Base-by-base conservation (phyloP, 768 basidiomycete species). In the Leccinum sublutescens region DNA sequence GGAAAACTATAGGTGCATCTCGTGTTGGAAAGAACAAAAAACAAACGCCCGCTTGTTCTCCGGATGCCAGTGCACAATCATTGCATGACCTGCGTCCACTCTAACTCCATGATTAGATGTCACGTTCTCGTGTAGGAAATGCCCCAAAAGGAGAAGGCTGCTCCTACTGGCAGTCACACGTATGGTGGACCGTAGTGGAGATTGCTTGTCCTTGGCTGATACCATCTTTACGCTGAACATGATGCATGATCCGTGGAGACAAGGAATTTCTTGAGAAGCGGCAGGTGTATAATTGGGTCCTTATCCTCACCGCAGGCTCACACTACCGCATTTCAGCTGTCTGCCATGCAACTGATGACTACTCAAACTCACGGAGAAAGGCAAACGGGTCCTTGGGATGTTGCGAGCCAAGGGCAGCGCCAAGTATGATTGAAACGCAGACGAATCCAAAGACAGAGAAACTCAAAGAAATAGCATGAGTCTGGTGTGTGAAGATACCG, bases 51-150 rank as follows among this genome's bases (percentile, higher is more conserved):
- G 19, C 14, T 36, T 55, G 45, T 55, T 55, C 17, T 34, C 54
- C 50, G 17, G 43, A 47, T 27, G 23, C 48, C 29, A 38, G 8
- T 27, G 50, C 5, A 33, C 31, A 33, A 40, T 7, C n/a, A 27
- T 38, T 21, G 5, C 25, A 19, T 27, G 48, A 11, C 11, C 2
- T n/a, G 38, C 43, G 36, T 36, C 69, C 68, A 29, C 67, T 61
- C 59, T 66, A 69, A 66, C 62, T 29, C 67, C 68, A 60, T 10
- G 33, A 5, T 5, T 38, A 38, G 8, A 17, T 23, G 29, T 27
- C 34, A 34, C 34, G 34, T 14, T 34, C 48, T 45, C 34, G 27
- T 38, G 53, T 45, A 25, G 36, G 52, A 27, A 19, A 25, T 31
- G 31, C 11, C 45, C 56, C 29, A 29, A 50, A 21, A 27, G 52